Evolutionary conservation across 306 rosid genomes (phyloP).

Genomic region (Prunus mume): DNA sequence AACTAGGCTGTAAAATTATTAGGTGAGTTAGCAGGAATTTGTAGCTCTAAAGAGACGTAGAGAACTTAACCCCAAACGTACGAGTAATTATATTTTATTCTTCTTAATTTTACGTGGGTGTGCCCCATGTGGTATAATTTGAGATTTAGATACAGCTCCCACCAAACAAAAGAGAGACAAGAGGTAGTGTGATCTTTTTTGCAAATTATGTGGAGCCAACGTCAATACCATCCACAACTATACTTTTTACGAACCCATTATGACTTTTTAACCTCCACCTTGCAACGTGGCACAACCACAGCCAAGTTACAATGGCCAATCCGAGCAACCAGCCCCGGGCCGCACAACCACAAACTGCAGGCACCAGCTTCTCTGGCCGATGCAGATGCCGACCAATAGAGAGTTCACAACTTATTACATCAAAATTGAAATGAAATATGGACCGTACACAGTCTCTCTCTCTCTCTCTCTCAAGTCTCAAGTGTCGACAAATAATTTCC

Average conservation of each 20-base stretch:
- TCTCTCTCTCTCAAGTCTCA: background rate
- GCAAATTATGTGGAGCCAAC: background rate
- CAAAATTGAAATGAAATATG: background rate
- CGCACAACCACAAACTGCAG: background rate
- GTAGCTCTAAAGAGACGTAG: no score
- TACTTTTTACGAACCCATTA: background rate
- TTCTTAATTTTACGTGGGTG: no score
- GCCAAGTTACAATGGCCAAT: background rate
- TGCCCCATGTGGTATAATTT: background rate
- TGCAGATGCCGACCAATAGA: background rate
- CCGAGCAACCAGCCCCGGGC: background rate
- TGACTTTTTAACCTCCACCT: background rate
- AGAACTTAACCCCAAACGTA: no score
- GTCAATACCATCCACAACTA: background rate
- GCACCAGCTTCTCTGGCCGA: background rate
- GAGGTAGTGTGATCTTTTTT: background rate
- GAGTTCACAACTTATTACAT: background rate
- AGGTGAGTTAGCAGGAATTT: no score
- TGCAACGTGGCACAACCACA: background rate
- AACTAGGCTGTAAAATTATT: no score
- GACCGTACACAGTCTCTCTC: background rate
- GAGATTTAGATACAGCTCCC: background rate
- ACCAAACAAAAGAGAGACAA: background rate
- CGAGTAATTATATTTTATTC: no score
- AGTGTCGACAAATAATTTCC: background rate